Base-by-base conservation (phyloP, 371 early-diverging fungal genomes). In the Circinella umbellata region DNA sequence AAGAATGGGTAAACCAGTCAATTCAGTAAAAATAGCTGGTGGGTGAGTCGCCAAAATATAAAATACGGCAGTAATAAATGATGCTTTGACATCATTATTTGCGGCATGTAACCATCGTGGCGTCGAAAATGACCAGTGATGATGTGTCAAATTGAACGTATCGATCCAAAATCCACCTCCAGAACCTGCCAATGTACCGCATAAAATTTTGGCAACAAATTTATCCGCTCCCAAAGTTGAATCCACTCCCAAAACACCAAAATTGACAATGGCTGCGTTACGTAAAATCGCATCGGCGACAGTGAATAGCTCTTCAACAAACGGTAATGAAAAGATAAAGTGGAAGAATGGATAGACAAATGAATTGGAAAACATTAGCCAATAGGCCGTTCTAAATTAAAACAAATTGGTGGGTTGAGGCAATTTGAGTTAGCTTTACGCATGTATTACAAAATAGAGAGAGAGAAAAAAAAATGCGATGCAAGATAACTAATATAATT, bases 121-220 rank as follows among this genome's bases (percentile, higher is more conserved):
- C 3, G 84, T 83, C 11, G 79, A 79, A 61, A 83, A 83, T 8
- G 78, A 65, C 84, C 84, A 83, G 13, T 69, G 66, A 47, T 79
- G 74, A 36, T 77, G 76, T 36, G 76, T 80, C 47, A 83, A 66
- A 42, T 73, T 77, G 62, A 83, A 83, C n/a, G 84, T 80, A 64
- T 83, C 84, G 37, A 82, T 83, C 86, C 84, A 86, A 68, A 88
- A 71, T 13, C 82, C 86, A 51, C 88, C 88, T 46, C 88, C 88
- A 36, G 81, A 82, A 5, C 88, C 88, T 20, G 83, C 74, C 59
- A 88, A 72, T 10, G 84, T 84, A n/a, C 88, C 88, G 61, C 86
- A 76, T 4, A 86, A 37, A 27, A 88, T 49, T 73, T 85, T 84
- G 51, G 88, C 88, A 35, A 86, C 80, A 72, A 73, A 74, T 57